phyloP scores from a whole-genome alignment of 2,329 filamentous ascomycete genomes.

The Phyllachora maydis region DNA sequence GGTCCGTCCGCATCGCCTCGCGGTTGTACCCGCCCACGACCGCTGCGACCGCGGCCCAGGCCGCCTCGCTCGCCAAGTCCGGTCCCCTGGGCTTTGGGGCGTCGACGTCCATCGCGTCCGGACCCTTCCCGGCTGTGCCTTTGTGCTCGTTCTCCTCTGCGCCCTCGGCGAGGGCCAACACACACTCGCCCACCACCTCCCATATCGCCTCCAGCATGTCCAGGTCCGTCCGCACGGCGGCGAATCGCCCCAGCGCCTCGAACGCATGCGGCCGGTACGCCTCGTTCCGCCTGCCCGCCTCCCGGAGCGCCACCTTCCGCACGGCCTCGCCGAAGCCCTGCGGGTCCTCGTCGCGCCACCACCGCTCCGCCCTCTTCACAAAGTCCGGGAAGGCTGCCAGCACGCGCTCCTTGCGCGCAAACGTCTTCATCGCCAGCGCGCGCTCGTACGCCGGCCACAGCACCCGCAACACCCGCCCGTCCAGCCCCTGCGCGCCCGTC shows the following conservation, averaged over 20 bases:
- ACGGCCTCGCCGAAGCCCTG: slow-evolving; percentile 36
- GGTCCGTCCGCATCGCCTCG: slow-evolving; percentile 13
- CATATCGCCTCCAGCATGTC: slow-evolving; percentile 49
- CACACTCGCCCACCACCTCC: slow-evolving; percentile 38
- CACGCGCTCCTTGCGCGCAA: slow-evolving; percentile 75
- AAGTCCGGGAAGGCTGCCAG: slow-evolving; percentile 65
- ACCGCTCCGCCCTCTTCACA: slow-evolving; percentile 36
- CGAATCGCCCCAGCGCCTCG: slow-evolving; percentile 49
- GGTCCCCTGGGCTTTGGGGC: slow-evolving; percentile 8
- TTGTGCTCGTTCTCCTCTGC: no score
- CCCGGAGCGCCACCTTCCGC: slow-evolving; percentile 63
- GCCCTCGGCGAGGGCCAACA: no score
- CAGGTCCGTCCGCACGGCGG: slow-evolving; percentile 44
- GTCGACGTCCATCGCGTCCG: slow-evolving; percentile 52
- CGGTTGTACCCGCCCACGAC: slow-evolving; percentile 27
- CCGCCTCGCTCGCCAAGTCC: slow-evolving; percentile 19
- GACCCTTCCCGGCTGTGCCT: no score
- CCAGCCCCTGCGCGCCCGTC: slow-evolving; percentile 35
- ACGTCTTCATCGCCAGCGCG: slow-evolving; percentile 72
- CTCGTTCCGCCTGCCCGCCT: slow-evolving; percentile 85
- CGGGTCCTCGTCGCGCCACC: slow-evolving; percentile 37
- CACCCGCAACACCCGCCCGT: slow-evolving; percentile 34
- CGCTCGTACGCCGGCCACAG: slow-evolving; percentile 77
- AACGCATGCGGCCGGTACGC: slow-evolving; percentile 62
- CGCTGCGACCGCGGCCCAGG: slow-evolving; percentile 27